A percentile compares a stretch with the other conserved stretches of the same genome.
Evolutionary conservation across 176 grass and related monocot species (phyloP).

Genomic region (Phoenix dactylifera): DNA sequence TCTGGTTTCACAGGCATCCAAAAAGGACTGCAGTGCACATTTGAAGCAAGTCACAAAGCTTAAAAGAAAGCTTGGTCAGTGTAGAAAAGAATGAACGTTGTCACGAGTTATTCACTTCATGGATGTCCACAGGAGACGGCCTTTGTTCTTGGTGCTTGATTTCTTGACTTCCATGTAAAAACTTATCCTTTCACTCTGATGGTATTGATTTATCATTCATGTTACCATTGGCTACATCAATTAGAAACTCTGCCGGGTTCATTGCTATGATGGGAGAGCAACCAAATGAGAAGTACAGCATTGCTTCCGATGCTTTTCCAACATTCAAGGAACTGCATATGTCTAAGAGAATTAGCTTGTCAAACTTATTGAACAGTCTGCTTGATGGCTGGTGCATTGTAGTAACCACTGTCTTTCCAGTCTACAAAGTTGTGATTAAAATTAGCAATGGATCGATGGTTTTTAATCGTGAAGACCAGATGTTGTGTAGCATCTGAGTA

Average conservation of each 20-base stretch:
- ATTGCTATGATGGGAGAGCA: constrained; percentile 82
- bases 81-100: background rate
- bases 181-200: constrained; percentile 43
- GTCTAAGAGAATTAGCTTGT: constrained; percentile 75
- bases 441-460: no score
- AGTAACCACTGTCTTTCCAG: constrained; percentile 78
- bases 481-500: no score
- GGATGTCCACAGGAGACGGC: constrained; percentile 92
- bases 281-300: constrained; percentile 56
- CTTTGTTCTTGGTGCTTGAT: constrained; percentile 33
- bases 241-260: constrained; percentile 97
- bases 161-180: constrained; percentile 63
- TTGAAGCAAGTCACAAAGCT: no score
- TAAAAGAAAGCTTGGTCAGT: no score
- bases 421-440: constrained; percentile 19
- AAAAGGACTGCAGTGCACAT: constrained; percentile 42
- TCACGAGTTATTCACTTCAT: constrained; percentile 45
- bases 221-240: constrained; percentile 92
- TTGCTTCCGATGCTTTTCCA: constrained; percentile 81
- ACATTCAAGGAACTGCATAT: constrained; percentile 79
- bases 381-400: constrained; percentile 98
- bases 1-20: constrained; percentile 73
- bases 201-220: constrained; percentile 78
- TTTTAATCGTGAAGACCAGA: no score
- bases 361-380: constrained; percentile 84